Evolutionary conservation across 495 filamentous ascomycete species (phyloP).

Genomic region (Daldinia decipiens): DNA sequence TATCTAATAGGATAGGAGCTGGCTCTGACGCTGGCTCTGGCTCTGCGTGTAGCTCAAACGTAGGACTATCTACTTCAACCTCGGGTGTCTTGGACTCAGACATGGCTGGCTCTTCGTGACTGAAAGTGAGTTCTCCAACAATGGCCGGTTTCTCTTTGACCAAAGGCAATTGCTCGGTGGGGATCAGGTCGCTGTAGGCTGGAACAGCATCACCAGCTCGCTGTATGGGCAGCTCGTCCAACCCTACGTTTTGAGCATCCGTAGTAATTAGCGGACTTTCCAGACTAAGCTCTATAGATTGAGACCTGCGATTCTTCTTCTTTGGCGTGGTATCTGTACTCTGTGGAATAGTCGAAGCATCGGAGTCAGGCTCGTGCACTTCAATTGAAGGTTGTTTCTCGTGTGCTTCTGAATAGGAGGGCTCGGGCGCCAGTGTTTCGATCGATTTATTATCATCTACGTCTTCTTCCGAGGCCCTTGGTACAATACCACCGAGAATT

Average conservation of each 20-base stretch:
- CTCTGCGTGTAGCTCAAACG: background rate
- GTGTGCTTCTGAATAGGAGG: background rate
- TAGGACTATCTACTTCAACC: conserved; percentile 1
- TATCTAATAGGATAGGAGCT: conserved; percentile 1
- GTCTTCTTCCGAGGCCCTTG: conserved; percentile 4
- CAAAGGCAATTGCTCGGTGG: background rate
- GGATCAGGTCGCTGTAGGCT: background rate
- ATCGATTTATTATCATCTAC: background rate
- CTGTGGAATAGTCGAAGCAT: conserved; percentile 24
- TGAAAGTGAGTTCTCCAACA: conserved; percentile 6
- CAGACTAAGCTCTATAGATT: conserved; percentile 7
- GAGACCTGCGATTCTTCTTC: conserved; percentile 39
- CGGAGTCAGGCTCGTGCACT: conserved; percentile 17
- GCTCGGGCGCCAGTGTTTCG: conserved; percentile 4
- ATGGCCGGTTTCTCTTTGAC: background rate
- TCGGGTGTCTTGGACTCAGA: background rate
- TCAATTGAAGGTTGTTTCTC: conserved; percentile 11
- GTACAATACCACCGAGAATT: conserved; percentile 12
- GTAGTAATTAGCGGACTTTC: conserved; percentile 3
- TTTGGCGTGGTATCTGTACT: conserved; percentile 31
- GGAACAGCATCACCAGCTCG: background rate
- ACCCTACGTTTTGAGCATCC: conserved; percentile 4
- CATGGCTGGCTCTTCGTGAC: background rate
- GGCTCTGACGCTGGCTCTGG: background rate
- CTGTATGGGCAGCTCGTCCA: conserved; percentile 4